Base-by-base conservation (phyloP, 805 yeast genomes). In the Saccharomycopsis synnaedendra region DNA sequence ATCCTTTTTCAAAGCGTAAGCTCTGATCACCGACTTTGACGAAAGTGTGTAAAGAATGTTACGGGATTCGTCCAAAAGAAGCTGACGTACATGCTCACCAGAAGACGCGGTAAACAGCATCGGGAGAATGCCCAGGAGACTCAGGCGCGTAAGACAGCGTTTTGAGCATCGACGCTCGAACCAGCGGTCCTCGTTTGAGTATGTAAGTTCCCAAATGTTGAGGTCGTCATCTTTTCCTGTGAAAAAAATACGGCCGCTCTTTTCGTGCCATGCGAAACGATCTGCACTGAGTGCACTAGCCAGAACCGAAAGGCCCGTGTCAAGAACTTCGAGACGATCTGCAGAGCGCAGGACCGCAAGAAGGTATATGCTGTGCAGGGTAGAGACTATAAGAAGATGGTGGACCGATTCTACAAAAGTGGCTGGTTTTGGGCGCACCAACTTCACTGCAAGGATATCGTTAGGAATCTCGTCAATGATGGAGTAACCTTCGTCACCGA, bases 161-260 rank as follows among this genome's bases (percentile, higher is more conserved):
- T 88, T 88, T 56, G 78, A 78, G 59, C 95, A 85, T 57, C 81
- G 84, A 58, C 85, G 82, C 53, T 80, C 78, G 60, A 87, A 87
- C 85, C 96, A 90, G 47, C 85, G 82, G 43, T 87, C 93, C 30
- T 83, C 75, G 54, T 81, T 83, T 4, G 89, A 75, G 60, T 93
- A 93, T 50, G 78, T 80, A 47, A 93, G 68, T 59, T 86, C 90
- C 96, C 96, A 93, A 40, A 93, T 71, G 56, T 89, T 79, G 36
- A 71, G 65, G 1, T 88, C 90, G 55, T 85, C 87, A 27, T 81
- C 78, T 39, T 73, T 74, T n/a, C 95, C 94, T 5, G 85, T 72
- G 62, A 94, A 86, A 60, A 85, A 86, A 4, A 93, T 76, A 48
- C 90, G 88, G 42, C 86, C 83, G 0, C 93, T 80, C 41, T 67